phyloP scores from a whole-genome alignment of 2,329 filamentous ascomycete genomes.

The Sporothrix globosa region DNA sequence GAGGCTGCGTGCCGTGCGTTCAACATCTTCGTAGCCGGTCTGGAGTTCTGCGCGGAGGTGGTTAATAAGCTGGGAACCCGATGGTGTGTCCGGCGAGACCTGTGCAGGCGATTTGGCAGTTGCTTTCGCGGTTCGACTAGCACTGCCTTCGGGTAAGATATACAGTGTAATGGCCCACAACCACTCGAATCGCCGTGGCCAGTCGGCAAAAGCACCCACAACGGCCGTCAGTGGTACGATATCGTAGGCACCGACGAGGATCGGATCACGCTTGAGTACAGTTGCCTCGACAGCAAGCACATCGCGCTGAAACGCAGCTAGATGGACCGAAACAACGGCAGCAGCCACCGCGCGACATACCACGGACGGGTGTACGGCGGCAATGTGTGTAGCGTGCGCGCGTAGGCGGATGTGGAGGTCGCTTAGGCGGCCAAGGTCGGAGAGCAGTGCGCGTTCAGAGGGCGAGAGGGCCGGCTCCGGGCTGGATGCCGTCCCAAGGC shows the following conservation, averaged over 20 bases:
- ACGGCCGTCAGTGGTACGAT: slow-evolving; percentile 89
- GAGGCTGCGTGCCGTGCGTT: slow-evolving; percentile 72
- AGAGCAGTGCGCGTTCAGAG: slow-evolving; percentile 80
- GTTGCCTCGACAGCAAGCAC: slow-evolving; percentile 81
- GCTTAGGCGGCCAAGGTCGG: slow-evolving; percentile 75
- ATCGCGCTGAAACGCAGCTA: slow-evolving; percentile 79
- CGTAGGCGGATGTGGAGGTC: slow-evolving; percentile 75
- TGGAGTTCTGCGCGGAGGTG: slow-evolving; percentile 73
- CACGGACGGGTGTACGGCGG: slow-evolving; percentile 72
- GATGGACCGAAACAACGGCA: slow-evolving; percentile 72
- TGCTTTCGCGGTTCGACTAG: slow-evolving; percentile 29
- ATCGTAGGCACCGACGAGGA: slow-evolving; percentile 84
- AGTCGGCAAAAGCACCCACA: slow-evolving; percentile 81
- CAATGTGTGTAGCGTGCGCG: slow-evolving; percentile 66
- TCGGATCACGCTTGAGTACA: slow-evolving; percentile 75
- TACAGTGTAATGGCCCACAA: slow-evolving; percentile 73
- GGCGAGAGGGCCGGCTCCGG: slow-evolving; percentile 64
- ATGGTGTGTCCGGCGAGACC: slow-evolving; percentile 48
- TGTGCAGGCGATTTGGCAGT: slow-evolving; percentile 35
- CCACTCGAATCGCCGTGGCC: slow-evolving; percentile 85
- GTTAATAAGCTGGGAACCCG: slow-evolving; percentile 76
- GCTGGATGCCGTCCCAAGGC: slow-evolving; percentile 28
- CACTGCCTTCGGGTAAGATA: slow-evolving; percentile 53
- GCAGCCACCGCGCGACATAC: slow-evolving; percentile 87
- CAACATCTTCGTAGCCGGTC: slow-evolving; percentile 87